phyloP scores from a whole-genome alignment of 2,329 filamentous ascomycete species.

The Leptographium galeiforme region DNA sequence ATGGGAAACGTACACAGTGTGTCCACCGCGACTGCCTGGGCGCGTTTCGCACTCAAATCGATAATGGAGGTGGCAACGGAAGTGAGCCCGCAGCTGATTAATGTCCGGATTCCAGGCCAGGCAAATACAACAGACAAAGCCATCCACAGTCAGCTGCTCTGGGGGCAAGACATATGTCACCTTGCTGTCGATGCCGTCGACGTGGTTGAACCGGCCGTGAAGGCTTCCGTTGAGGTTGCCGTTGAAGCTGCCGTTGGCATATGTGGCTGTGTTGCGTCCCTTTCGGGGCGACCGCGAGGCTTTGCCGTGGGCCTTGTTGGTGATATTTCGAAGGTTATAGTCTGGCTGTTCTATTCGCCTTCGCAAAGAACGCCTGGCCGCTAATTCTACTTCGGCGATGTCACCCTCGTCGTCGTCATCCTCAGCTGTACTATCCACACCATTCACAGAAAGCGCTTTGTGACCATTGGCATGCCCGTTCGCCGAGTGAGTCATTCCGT shows the following conservation, averaged over 20 bases:
- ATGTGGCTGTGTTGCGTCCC: neutral
- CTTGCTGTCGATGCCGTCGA: slow-evolving; percentile 15
- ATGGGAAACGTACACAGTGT: slow-evolving; percentile 26
- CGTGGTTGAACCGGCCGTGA: neutral
- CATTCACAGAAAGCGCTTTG: slow-evolving; percentile 6
- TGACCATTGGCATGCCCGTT: neutral
- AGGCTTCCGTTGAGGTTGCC: neutral
- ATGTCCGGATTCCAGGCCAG: slow-evolving; percentile 32
- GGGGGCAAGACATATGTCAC: slow-evolving; percentile 32
- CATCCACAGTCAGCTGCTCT: slow-evolving; percentile 33
- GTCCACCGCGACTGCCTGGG: slow-evolving; percentile 20
- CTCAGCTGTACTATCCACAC: slow-evolving; percentile 15
- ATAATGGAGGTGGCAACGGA: slow-evolving; percentile 34
- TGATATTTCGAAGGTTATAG: slow-evolving; percentile 48
- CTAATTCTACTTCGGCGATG: slow-evolving; percentile 16
- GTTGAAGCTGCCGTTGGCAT: slow-evolving; percentile 15
- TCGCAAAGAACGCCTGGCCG: slow-evolving; percentile 37
- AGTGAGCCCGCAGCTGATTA: slow-evolving; percentile 33
- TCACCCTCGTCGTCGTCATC: slow-evolving; percentile 24
- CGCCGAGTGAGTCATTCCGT: slow-evolving; percentile 1
- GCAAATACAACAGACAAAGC: slow-evolving; percentile 38
- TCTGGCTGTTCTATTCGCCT: slow-evolving; percentile 32
- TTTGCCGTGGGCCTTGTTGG: slow-evolving; percentile 41
- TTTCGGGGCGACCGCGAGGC: slow-evolving; percentile 22
- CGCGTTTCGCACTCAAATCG: slow-evolving; percentile 26